Evolutionary conservation across 1,284 basidiomycete genomes (phyloP).

Genomic region (Cronartium quercuum): DNA sequence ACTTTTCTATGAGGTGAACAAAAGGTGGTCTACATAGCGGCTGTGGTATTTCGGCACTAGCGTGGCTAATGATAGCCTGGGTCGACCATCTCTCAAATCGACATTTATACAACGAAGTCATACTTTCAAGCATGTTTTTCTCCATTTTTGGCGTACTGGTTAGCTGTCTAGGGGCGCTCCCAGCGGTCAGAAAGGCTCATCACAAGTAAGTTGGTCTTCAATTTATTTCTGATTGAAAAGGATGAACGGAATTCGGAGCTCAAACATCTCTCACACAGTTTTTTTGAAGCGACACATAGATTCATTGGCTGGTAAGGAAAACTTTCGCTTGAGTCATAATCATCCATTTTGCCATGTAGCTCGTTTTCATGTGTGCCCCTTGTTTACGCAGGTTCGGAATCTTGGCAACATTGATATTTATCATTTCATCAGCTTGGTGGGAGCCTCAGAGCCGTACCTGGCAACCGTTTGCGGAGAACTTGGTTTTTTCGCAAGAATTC

Average conservation of each 20-base stretch:
- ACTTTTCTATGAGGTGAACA: not conserved
- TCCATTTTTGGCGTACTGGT: slow-evolving; percentile 57
- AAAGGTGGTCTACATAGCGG: slow-evolving; percentile 65
- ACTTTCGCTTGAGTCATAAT: slow-evolving; percentile 46
- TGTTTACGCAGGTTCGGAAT: slow-evolving; percentile 61
- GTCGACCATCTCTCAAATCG: slow-evolving; percentile 62
- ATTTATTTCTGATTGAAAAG: not conserved
- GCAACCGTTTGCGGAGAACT: slow-evolving; percentile 57
- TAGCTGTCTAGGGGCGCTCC: slow-evolving; percentile 59
- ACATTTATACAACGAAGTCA: slow-evolving; percentile 54
- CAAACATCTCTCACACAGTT: slow-evolving; percentile 49
- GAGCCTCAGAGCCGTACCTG: slow-evolving; percentile 57
- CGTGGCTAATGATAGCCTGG: slow-evolving; percentile 50
- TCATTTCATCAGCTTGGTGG: slow-evolving; percentile 61
- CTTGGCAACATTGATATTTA: slow-evolving; percentile 61
- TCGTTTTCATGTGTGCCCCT: not conserved
- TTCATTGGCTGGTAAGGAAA: slow-evolving; percentile 67
- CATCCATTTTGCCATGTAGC: not conserved
- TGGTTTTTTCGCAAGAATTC: slow-evolving; percentile 56
- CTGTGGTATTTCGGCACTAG: slow-evolving; percentile 61
- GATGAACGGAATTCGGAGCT: slow-evolving; percentile 30
- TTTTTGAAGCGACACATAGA: slow-evolving; percentile 67
- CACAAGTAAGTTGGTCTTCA: slow-evolving; percentile 58
- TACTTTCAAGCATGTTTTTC: slow-evolving; percentile 54
- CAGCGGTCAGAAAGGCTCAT: slow-evolving; percentile 66